A percentile compares a stretch with the other conserved stretches of the same genome.
phyloP scores from a whole-genome alignment of 2,329 filamentous ascomycete genomes.

The Aspergillus sp. region DNA sequence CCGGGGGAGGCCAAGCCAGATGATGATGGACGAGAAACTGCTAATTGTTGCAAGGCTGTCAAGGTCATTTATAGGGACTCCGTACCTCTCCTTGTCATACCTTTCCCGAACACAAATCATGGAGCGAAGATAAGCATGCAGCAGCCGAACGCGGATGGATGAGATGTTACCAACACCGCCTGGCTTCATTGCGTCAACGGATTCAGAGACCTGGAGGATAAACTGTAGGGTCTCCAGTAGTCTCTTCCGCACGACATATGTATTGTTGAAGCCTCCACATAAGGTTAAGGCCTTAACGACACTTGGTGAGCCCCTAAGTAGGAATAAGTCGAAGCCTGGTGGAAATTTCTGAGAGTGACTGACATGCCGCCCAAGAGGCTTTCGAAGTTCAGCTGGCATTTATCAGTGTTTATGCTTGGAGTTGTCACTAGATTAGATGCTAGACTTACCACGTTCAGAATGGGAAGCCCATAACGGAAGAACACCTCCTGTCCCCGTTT shows the following conservation, averaged over 20 bases:
- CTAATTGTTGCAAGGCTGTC: slow-evolving; percentile 72
- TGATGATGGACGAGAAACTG: slow-evolving; percentile 67
- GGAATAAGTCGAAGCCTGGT: neutral
- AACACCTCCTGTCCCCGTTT: slow-evolving; percentile 73
- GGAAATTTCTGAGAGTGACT: neutral
- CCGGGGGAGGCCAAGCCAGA: slow-evolving; percentile 69
- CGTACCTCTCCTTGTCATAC: slow-evolving; percentile 60
- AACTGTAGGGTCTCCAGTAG: slow-evolving; percentile 75
- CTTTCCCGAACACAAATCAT: slow-evolving; percentile 57
- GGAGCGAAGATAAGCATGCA: slow-evolving; percentile 68
- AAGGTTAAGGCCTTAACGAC: slow-evolving; percentile 73
- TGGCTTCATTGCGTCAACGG: slow-evolving; percentile 65
- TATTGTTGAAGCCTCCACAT: slow-evolving; percentile 66
- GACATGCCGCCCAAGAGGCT: slow-evolving; percentile 35
- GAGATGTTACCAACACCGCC: slow-evolving; percentile 67
- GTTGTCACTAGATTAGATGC: neutral
- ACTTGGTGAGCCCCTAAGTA: slow-evolving; percentile 61
- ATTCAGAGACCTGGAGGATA: slow-evolving; percentile 69
- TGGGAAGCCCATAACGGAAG: slow-evolving; percentile 71
- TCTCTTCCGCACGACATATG: slow-evolving; percentile 65
- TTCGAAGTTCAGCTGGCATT: slow-evolving; percentile 32
- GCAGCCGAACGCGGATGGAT: slow-evolving; percentile 66
- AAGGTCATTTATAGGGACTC: slow-evolving; percentile 73
- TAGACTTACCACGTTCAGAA: slow-evolving; percentile 54
- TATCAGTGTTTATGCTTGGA: neutral